Conservation (phyloP, 179 eudicot genomes). For the Spinacia oleracea region DNA sequence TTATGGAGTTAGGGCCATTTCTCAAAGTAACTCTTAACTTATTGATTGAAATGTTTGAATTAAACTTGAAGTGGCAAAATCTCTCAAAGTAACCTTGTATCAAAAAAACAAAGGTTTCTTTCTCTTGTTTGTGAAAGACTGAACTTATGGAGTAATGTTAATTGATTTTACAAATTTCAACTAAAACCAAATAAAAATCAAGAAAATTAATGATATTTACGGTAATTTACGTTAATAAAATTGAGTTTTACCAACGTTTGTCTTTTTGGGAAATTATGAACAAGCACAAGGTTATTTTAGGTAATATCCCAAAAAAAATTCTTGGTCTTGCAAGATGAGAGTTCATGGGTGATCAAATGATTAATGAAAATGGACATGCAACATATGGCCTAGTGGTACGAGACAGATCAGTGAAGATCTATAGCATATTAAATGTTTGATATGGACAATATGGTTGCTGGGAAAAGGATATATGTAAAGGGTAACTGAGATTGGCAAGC, state of each 20-base stretch:
- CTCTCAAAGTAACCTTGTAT: background rate
- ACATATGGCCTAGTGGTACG: background rate
- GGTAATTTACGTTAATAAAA: background rate
- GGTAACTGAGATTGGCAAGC: background rate
- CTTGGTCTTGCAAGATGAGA: background rate
- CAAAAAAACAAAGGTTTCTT: background rate
- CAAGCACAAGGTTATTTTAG: background rate
- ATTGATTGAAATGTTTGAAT: background rate
- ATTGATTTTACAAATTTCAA: background rate
- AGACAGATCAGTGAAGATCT: background rate
- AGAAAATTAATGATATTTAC: background rate
- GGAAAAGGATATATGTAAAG: background rate
- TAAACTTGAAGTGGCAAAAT: background rate
- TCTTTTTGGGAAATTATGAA: background rate
- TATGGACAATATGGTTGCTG: background rate
- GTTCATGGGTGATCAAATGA: background rate
- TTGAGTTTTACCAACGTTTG: background rate
- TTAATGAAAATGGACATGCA: background rate
- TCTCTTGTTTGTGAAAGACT: too few relatives aligned
- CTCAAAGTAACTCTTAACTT: background rate
- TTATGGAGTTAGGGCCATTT: background rate
- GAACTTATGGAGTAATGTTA: background rate
- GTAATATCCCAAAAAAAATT: background rate
- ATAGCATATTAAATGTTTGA: background rate
- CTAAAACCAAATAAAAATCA: background rate